phyloP scores from a whole-genome alignment of 192 early-diverging fungal genomes.

The Podila verticillata region DNA sequence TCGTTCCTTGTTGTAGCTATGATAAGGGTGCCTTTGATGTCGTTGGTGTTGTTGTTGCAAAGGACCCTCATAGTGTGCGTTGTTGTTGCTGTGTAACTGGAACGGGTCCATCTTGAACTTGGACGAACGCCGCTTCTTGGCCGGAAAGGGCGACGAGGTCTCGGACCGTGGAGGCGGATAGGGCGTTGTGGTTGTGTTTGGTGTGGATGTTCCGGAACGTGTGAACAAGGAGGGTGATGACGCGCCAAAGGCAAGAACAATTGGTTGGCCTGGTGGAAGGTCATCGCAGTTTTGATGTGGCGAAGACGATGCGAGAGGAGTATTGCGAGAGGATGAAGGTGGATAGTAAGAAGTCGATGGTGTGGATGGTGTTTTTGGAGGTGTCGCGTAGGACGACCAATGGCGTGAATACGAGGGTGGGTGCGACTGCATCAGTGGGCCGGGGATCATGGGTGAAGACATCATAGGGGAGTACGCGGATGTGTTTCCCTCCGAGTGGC shows the following conservation, averaged over 20 bases:
- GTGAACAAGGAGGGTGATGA: background rate
- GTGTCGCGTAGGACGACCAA: constrained; percentile 7
- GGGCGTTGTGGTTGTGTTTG: background rate
- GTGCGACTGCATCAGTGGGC: constrained; percentile 1
- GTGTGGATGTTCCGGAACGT: background rate
- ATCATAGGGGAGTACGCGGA: background rate
- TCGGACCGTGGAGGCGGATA: background rate
- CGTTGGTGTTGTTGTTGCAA: too few relatives aligned
- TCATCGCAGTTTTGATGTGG: background rate
- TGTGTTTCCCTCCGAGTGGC: background rate
- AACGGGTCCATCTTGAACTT: background rate
- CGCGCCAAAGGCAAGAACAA: background rate
- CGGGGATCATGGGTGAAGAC: background rate
- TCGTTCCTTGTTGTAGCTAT: background rate
- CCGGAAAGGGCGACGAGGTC: background rate
- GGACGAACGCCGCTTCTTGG: background rate
- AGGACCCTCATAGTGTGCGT: background rate
- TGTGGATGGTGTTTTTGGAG: constrained; percentile 18
- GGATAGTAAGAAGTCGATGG: background rate
- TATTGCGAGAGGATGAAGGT: background rate
- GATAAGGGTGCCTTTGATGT: background rate
- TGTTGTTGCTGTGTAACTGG: background rate
- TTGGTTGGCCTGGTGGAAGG: constrained; percentile 32
- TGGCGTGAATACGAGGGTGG: background rate
- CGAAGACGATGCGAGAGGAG: background rate